Base-by-base conservation (phyloP, 768 basidiomycete species). In the Leccinum fibrillosum region DNA sequence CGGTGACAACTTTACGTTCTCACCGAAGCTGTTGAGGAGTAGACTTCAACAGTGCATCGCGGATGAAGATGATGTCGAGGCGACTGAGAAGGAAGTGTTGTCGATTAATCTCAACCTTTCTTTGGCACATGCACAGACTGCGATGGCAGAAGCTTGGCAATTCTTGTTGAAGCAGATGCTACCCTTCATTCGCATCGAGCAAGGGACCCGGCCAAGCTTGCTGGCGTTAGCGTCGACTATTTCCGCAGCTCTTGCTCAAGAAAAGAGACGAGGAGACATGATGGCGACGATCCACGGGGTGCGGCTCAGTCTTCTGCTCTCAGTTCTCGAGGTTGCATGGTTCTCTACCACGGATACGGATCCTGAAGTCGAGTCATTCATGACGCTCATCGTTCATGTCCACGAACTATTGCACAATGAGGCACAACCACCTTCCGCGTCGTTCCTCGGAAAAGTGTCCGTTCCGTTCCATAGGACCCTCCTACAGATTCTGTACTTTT, bases 31-130 rank as follows among this genome's bases (percentile, higher is more conserved):
- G 7, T 76, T 90, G 26, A 81, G 82, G 49, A 76, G 77, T n/a
- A 81, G 89, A 17, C 74, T 91, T 49, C 80, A 80, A 32, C 82
- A 63, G 39, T 74, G 67, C 26, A 54, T 58, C 44, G 52, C 63
- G 4, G 63, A 71, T 2, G 72, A 76, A 12, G 76, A 81, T 5
- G 75, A 72, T 11, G 72, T 76, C 1, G 80, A 84, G 11, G 74
- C 74, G 5, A 74, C 84, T 13, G 82, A 89, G 62, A 83, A 80
- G 51, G 79, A 81, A 34, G 74, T 93, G 3, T 76, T 83, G 50
- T 84, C 86, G 1, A 84, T 95, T 70, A 97, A 97, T 71, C 80
- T 94, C 62, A 94, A 95, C 68, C 80, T 94, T 50, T 94, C 93
- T 1, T 76, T 97, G 39, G 78, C 90, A 21, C 89, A 96, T 64